phyloP scores from a whole-genome alignment of 208 protist genomes.

The Angomonas desouzai region DNA sequence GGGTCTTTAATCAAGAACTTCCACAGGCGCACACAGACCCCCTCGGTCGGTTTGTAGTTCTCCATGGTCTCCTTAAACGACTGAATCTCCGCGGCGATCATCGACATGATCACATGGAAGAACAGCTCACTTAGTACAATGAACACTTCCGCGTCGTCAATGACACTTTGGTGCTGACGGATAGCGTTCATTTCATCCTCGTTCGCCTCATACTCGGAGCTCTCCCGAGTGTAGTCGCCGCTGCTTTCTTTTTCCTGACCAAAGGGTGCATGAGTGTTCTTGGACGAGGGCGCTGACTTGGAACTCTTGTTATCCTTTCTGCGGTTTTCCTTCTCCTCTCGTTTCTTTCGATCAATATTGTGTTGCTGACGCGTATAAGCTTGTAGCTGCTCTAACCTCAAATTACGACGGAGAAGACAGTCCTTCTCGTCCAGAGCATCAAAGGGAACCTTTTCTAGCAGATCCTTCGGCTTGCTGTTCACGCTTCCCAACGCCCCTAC shows the following conservation, averaged over 20 bases:
- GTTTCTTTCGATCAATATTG: constrained; percentile 11
- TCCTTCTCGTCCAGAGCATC: constrained; percentile 28
- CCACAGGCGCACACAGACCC: constrained; percentile 22
- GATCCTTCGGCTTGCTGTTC: constrained; percentile 24
- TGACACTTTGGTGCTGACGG: constrained; percentile 17
- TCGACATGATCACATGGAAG: constrained; percentile 26
- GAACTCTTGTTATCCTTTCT: neutral
- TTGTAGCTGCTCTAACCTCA: constrained; percentile 30
- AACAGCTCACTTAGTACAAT: constrained; percentile 27
- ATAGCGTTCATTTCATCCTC: constrained; percentile 14
- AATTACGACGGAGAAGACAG: constrained; percentile 31
- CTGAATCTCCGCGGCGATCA: constrained; percentile 34
- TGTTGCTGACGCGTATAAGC: constrained; percentile 11
- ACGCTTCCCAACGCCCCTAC: constrained; percentile 21
- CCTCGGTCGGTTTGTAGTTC: constrained; percentile 30
- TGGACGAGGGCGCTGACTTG: neutral
- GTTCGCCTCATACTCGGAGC: constrained; percentile 12
- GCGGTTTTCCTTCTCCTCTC: constrained; percentile 8
- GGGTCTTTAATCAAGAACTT: constrained; percentile 45
- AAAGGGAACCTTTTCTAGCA: constrained; percentile 32
- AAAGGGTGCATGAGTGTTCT: neutral
- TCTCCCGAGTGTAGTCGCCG: neutral
- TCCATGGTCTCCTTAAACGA: constrained; percentile 37
- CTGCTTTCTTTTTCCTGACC: neutral
- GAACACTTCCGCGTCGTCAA: constrained; percentile 27